Base-by-base conservation (phyloP, 2,329 filamentous ascomycete species). In the Phialophora expanda region DNA sequence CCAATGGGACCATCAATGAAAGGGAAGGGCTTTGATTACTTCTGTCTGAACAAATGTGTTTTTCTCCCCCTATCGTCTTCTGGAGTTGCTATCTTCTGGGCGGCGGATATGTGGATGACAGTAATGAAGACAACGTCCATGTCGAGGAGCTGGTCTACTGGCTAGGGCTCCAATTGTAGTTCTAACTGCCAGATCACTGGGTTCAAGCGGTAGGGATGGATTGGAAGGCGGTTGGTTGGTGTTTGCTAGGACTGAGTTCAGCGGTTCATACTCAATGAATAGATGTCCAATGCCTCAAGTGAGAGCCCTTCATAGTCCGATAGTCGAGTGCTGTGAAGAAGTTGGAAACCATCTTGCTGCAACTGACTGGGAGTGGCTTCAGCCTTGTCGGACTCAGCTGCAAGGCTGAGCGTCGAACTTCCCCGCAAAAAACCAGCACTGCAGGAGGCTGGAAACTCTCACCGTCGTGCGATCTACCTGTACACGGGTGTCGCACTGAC, bases 61-160 rank as follows among this genome's bases (percentile, higher is more conserved):
- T 63, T 44, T 62, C 17, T 44, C 9, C 55, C 32, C 17, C 22
- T 17, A n/a, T 55, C 24, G 38, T 44, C 22, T 55, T 20, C 56
- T 62, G 50, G 60, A 56, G 38, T 55, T 34, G 9, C 41, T 41
- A n/a, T 28, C 61, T 63, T 57, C 12, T 50, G 61, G 61, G 30
- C 20, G 61, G 17, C 7, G 26, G 22, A 61, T 56, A 61, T 59
- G 55, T 34, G 56, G 60, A 63, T 57, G 61, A 63, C 61, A 61
- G 41, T 65, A 38, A 65, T 51, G 62, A 60, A 63, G 54, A 41
- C 17, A 53, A 53, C 56, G 41, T 57, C 54, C 17, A 53, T 63
- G 41, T 63, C 51, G 28, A 34, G 38, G 62, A 65, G 62, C 62
- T 65, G 38, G 50, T 65, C 62, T 65, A 60, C 62, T 65, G 62